Percentiles rank a stretch among this genome's conserved stretches.
Evolutionary conservation across 495 filamentous ascomycete genomes (phyloP).

Genomic region (Viridothelium virens): DNA sequence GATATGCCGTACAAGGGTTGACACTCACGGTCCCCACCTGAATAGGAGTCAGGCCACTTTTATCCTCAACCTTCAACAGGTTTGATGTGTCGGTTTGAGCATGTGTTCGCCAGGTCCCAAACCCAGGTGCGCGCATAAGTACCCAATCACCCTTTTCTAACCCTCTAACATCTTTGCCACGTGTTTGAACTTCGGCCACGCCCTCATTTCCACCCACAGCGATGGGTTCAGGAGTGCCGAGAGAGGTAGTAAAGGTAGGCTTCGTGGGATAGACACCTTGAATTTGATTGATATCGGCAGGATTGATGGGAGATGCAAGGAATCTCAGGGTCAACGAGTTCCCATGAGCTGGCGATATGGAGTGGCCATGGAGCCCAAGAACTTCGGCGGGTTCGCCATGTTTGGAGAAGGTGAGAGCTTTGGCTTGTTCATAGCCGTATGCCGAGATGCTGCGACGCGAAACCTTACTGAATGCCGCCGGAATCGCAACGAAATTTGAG

Average conservation of each 20-base stretch:
- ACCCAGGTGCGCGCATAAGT: slow-evolving; percentile 68
- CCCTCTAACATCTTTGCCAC: slow-evolving; percentile 50
- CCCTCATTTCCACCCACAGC: slow-evolving; percentile 86
- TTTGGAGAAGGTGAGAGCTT: slow-evolving; percentile 75
- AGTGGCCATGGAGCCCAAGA: slow-evolving; percentile 43
- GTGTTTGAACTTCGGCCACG: slow-evolving; percentile 71
- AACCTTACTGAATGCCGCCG: not conserved
- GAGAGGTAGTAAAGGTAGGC: slow-evolving; percentile 60
- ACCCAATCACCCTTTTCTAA: slow-evolving; percentile 79
- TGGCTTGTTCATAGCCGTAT: slow-evolving; percentile 96
- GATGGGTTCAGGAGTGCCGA: slow-evolving; percentile 65
- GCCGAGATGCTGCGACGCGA: slow-evolving; percentile 50
- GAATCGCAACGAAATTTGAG: not conserved
- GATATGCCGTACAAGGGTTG: slow-evolving; percentile 87
- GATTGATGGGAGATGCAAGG: slow-evolving; percentile 88
- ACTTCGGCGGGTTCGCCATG: slow-evolving; percentile 83
- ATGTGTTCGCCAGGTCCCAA: slow-evolving; percentile 92
- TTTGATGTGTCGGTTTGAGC: slow-evolving; percentile 53
- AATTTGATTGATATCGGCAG: slow-evolving; percentile 92
- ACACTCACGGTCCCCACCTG: slow-evolving; percentile 82
- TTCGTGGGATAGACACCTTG: slow-evolving; percentile 92
- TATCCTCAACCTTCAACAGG: slow-evolving; percentile 60
- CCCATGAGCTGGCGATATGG: slow-evolving; percentile 36
- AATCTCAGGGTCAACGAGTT: slow-evolving; percentile 55
- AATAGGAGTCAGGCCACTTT: slow-evolving; percentile 55